Evolutionary conservation across 176 grass and related monocot genomes (phyloP), one percentile per base, ranked within the genome.

Genomic region (Carex myosuroides): DNA sequence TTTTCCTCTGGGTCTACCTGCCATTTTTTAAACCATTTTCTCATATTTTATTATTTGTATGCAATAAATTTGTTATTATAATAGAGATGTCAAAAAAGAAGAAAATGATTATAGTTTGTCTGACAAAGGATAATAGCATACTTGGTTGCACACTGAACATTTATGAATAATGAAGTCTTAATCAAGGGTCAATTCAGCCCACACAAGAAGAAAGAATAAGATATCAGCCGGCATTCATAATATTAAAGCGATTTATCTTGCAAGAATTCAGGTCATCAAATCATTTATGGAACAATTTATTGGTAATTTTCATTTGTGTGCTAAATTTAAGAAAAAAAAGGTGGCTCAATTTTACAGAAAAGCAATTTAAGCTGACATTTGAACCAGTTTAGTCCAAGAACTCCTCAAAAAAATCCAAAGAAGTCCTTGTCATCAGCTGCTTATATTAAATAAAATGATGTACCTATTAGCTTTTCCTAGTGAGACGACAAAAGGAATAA

Each of bases 1-100:
- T 95, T 91, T 88, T 99, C 96, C 53, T 99, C 91, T 9, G 93
- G 96, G 88, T 99, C 91, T 69, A 93, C 86, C 93, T 99, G 81
- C 3, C 52, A 78, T 78, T 77, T 29, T 77, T 77, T 54, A 2
- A 18, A 52, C 18, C 10, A 71, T 42, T 44, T 72, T 46, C 21
- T 32, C 9, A 32, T 18, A 16, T 55, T 32, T 30, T 30, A 30
- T 78, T 35, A 77, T 17, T 56, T 17, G 16, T 55, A 32, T 32
- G 11, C 11, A 14, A 77, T 30, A 16, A 5, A 77, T 78, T 57
- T 78, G 73, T 33, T 78, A 78, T 78, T 22, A 77, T 56, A 35
- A 77, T 33, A 57, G 11, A 30, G 0, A 78, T 8, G 18, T 57
- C 13, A 9, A 78, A 30, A 74, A 13, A 42, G 20, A 73, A 77